phyloP scores from a whole-genome alignment of 805 yeast genomes.

The Ogataea neopini region DNA sequence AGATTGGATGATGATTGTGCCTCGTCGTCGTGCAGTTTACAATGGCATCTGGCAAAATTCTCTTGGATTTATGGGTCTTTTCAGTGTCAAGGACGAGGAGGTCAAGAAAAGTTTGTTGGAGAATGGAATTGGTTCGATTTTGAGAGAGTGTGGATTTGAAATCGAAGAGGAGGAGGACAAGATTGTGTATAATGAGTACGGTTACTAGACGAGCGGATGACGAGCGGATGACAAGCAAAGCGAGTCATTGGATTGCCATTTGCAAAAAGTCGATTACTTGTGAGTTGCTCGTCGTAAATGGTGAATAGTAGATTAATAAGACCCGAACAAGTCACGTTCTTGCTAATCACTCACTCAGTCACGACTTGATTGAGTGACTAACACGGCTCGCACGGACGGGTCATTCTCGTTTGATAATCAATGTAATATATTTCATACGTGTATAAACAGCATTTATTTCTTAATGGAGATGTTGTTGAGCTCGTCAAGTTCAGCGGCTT shows the following conservation, averaged over 20 bases:
- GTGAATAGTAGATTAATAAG: no score
- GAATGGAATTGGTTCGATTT: conserved; percentile 52
- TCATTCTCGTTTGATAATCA: not conserved
- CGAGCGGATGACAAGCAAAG: no score
- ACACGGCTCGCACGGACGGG: no score
- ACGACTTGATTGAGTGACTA: no score
- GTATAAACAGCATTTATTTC: conserved; percentile 20
- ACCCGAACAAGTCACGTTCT: no score
- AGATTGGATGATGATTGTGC: conserved; percentile 84
- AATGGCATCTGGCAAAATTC: conserved; percentile 70
- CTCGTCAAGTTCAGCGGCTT: conserved; percentile 81
- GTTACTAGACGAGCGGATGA: conserved; percentile 42
- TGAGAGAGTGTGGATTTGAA: conserved; percentile 67
- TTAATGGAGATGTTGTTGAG: conserved; percentile 70
- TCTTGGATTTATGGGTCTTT: conserved; percentile 75
- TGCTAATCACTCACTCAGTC: no score
- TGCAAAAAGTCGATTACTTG: no score
- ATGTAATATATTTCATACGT: not conserved
- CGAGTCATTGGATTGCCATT: no score
- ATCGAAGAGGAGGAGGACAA: conserved; percentile 48
- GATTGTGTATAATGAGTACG: conserved; percentile 59
- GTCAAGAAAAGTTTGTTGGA: conserved; percentile 46
- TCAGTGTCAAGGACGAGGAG: conserved; percentile 71
- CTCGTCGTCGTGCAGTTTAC: conserved; percentile 62
- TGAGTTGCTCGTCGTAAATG: no score